A percentile compares a stretch with the other conserved stretches of the same genome.
These are phyloP conservation scores for Yarrowia galli DNA, from an alignment of 1,139 yeast genomes.

Conservation along the genomic window DNA sequence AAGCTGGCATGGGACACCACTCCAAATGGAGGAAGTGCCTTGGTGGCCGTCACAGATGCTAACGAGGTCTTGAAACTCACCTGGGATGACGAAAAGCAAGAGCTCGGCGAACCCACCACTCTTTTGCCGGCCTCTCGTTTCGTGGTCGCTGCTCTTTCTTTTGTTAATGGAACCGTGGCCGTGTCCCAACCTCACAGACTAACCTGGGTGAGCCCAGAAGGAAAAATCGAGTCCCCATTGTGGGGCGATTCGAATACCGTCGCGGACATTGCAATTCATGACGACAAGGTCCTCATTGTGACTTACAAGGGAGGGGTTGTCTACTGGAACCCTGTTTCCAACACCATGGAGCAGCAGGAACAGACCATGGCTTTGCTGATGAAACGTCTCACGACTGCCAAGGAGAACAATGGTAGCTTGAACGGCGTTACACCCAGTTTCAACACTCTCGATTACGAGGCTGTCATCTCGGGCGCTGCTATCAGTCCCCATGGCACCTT, in stretches of 20 bases:
- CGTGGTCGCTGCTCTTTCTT: slow-evolving; percentile 3
- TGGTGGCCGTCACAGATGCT: slow-evolving; percentile 4
- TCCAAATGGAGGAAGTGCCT: slow-evolving; percentile 11
- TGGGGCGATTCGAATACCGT: slow-evolving; percentile 25
- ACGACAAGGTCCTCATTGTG: slow-evolving; percentile 10
- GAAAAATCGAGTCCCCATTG: slow-evolving; percentile 11
- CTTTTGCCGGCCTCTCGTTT: slow-evolving; percentile 8
- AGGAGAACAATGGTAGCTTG: slow-evolving; percentile 23
- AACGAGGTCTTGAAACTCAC: slow-evolving; percentile 4
- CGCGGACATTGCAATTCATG: slow-evolving; percentile 1
- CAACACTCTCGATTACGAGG: slow-evolving; percentile 34
- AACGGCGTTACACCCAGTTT: slow-evolving; percentile 29
- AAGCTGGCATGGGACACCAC: slow-evolving; percentile 7
- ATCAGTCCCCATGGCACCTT: slow-evolving; percentile 26
- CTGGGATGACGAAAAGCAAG: slow-evolving; percentile 2
- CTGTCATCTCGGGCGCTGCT: slow-evolving; percentile 19
- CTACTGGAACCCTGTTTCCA: slow-evolving; percentile 16
- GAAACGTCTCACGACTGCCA: slow-evolving; percentile 22
- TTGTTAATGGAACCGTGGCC: slow-evolving; percentile 10
- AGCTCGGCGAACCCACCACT: neutral
- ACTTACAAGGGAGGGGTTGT: slow-evolving; percentile 29
- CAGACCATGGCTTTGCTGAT: slow-evolving; percentile 25
- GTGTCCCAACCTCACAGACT: slow-evolving; percentile 21
- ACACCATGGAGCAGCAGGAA: slow-evolving; percentile 28
- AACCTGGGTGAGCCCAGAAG: slow-evolving; percentile 16